phyloP scores from a whole-genome alignment of 306 rosid species.

The Trifolium fragiferum region DNA sequence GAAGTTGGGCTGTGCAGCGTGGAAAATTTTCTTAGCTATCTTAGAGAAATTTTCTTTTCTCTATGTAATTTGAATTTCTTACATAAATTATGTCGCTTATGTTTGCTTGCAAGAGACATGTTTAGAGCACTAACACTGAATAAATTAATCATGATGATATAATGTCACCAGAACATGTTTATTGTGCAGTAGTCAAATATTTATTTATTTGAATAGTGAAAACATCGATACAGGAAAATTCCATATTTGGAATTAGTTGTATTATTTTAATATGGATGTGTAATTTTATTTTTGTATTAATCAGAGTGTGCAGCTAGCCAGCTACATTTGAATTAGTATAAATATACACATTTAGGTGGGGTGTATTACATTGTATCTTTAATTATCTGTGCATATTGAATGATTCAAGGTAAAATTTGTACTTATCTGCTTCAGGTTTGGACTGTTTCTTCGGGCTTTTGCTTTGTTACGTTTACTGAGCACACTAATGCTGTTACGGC shows the following conservation, averaged over 20 bases:
- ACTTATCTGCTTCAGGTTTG: slow-evolving; percentile 72
- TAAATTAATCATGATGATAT: not conserved
- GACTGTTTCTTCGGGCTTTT: slow-evolving; percentile 86
- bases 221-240: not conserved
- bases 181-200: not conserved
- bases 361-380: slow-evolving; percentile 12
- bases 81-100: too few species aligned
- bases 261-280: not conserved
- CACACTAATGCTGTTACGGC: slow-evolving; percentile 90
- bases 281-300: not conserved
- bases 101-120: too few species aligned
- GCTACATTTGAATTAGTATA: not conserved
- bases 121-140: not conserved
- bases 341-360: not conserved
- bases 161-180: not conserved
- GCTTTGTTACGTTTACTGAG: slow-evolving; percentile 89
- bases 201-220: not conserved
- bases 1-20: too few species aligned
- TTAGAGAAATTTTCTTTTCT: too few species aligned
- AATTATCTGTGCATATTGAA: not conserved
- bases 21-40: too few species aligned
- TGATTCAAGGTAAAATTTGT: slow-evolving; percentile 17
- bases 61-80: not conserved
- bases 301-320: not conserved
- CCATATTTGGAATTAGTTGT: not conserved